phyloP scores from a whole-genome alignment of 495 filamentous ascomycete genomes.

The Penicillium chermesinum region DNA sequence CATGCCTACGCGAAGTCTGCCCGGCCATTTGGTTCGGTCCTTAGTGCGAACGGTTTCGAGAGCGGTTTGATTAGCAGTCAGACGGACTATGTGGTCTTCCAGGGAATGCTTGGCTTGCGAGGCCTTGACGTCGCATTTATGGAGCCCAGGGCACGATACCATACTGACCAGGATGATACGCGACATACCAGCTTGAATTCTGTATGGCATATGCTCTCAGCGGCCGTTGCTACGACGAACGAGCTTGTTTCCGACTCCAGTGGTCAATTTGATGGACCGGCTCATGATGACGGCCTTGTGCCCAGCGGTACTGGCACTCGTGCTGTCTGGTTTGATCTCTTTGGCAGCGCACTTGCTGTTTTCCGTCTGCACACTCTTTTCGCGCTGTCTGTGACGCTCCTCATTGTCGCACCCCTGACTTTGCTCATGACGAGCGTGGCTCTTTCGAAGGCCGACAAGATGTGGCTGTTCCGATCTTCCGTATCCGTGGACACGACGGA shows the following conservation, averaged over 20 bases:
- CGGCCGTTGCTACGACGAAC: constrained; percentile 66
- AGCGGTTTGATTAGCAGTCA: constrained; percentile 70
- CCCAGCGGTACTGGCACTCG: constrained; percentile 61
- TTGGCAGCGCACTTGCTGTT: constrained; percentile 74
- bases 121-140: constrained; percentile 92
- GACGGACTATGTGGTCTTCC: constrained; percentile 87
- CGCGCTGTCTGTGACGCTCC: constrained; percentile 75
- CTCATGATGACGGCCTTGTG: constrained; percentile 56
- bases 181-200: constrained; percentile 69
- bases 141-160: constrained; percentile 79
- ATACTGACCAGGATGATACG: constrained; percentile 85
- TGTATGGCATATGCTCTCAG: constrained; percentile 91
- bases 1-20: constrained; percentile 62
- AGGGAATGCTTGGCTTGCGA: constrained; percentile 72
- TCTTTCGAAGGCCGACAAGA: constrained; percentile 63
- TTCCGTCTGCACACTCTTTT: constrained; percentile 78
- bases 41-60: constrained; percentile 79
- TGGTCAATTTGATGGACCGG: constrained; percentile 58
- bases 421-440: constrained; percentile 63
- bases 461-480: constrained; percentile 72
- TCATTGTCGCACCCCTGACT: constrained; percentile 69
- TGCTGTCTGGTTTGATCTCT: constrained; percentile 93
- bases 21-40: constrained; percentile 77
- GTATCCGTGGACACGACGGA: constrained; percentile 54
- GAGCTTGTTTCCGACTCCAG: constrained; percentile 65